These are phyloP conservation scores for Boletus reticuloceps DNA, from an alignment of 768 basidiomycete species.

Conservation along the genomic window DNA sequence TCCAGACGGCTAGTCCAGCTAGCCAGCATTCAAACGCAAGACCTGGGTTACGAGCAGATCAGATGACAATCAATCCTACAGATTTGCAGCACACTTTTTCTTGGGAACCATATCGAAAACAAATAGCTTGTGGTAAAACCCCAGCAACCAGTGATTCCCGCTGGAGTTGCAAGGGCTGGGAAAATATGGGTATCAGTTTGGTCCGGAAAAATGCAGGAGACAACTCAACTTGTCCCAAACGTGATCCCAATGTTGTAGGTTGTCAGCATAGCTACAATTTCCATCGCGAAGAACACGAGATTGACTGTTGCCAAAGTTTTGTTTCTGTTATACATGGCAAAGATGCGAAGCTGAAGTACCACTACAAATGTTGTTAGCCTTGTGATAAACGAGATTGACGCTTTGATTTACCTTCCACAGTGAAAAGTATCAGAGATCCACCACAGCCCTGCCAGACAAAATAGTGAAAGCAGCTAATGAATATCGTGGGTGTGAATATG, in stretches of 20 bases:
- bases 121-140: neutral
- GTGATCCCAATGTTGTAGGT: neutral
- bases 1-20: neutral
- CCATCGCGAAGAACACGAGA: neutral
- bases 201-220: neutral
- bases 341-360: neutral
- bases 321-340: neutral
- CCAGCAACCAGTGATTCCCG: neutral
- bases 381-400: neutral
- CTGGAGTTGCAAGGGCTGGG: neutral
- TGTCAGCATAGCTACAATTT: neutral
- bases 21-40: constrained; percentile 1
- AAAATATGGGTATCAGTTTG: neutral
- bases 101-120: constrained; percentile 1
- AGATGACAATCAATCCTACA: too few species aligned
- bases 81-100: neutral
- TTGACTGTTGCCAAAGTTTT: neutral
- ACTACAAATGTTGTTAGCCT: neutral
- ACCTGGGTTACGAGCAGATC: neutral
- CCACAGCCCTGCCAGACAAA: neutral
- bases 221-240: neutral
- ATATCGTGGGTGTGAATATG: too few species aligned
- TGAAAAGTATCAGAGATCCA: neutral
- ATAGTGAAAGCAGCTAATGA: neutral
- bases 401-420: neutral